Evolutionary conservation across 495 filamentous ascomycete species (phyloP), one percentile per base, ranked within the genome.

Genomic region (Aspergillus asperescens): DNA sequence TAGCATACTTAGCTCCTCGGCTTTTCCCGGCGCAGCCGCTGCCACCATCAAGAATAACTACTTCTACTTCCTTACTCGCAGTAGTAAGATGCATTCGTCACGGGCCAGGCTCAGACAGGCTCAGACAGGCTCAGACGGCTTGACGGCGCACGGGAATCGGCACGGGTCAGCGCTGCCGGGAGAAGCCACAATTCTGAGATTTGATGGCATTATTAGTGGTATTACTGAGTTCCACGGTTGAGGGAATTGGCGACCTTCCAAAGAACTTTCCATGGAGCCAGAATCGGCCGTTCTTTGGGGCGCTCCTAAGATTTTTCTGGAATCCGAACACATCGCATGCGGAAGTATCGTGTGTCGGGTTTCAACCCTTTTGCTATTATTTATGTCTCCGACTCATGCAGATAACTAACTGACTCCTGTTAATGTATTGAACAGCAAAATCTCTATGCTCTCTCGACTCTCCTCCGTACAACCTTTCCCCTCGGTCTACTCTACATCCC

Each of bases 81-180:
- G n/a, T n/a, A n/a, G n/a, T n/a, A n/a, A n/a, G n/a, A n/a, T n/a
- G n/a, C n/a, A n/a, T n/a, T n/a, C n/a, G n/a, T n/a, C n/a, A n/a
- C n/a, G n/a, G n/a, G n/a, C n/a, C n/a, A n/a, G n/a, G n/a, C n/a
- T n/a, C n/a, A n/a, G n/a, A n/a, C n/a, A 29, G 10, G 27, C 27
- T 29, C 27, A 10, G 27, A n/a, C n/a, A n/a, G 47, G 47, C 47
- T 24, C 39, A 39, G 41, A 41, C 52, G 42, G 43, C 31, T 48
- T 27, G n/a, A n/a, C n/a, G n/a, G n/a, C n/a, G n/a, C 46, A 40
- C 54, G 54, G 54, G 47, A 56, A 50, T 56, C 54, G 54, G 54
- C 54, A 56, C 54, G 47, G 22, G 50, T 32, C 28, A 42, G 16
- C 37, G 12, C 23, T 52, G 23, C 28, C 24, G 35, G 15, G 23